Conservation (phyloP, 306 rosid genomes). For the Abrus precatorius region DNA sequence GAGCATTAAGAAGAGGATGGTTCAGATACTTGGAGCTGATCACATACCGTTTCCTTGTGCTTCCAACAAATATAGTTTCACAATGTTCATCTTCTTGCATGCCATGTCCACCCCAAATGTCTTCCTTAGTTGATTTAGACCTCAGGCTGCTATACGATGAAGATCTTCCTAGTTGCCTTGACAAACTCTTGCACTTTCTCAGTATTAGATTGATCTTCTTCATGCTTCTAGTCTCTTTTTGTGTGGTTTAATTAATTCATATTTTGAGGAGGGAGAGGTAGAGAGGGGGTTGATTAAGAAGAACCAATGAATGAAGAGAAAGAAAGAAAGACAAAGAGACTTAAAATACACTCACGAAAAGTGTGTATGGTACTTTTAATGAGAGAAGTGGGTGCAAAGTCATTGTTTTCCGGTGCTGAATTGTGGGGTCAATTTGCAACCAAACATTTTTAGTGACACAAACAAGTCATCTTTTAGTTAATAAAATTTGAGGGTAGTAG, state of each 20-base stretch:
- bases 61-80: slow-evolving; percentile 76
- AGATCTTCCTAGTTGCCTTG: slow-evolving; percentile 82
- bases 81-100: slow-evolving; percentile 44
- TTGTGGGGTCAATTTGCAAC: slow-evolving; percentile 76
- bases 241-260: slow-evolving; percentile 21
- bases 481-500: slow-evolving; percentile 21
- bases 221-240: slow-evolving; percentile 44
- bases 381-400: slow-evolving; percentile 64
- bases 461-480: slow-evolving; percentile 60
- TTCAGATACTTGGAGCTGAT: slow-evolving; percentile 67
- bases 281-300: slow-evolving; percentile 29
- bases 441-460: slow-evolving; percentile 58
- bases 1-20: slow-evolving; percentile 79
- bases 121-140: slow-evolving; percentile 75
- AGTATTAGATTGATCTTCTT: slow-evolving; percentile 76
- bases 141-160: slow-evolving; percentile 78
- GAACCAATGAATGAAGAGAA: slow-evolving; percentile 38
- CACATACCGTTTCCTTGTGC: slow-evolving; percentile 77
- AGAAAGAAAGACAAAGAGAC: slow-evolving; percentile 50
- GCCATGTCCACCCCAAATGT: slow-evolving; percentile 47
- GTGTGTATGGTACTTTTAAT: slow-evolving; percentile 42
- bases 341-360: slow-evolving; percentile 64
- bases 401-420: slow-evolving; percentile 73
- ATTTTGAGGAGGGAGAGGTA: slow-evolving; percentile 5
- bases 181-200: slow-evolving; percentile 90